Evolutionary conservation across 163 green algal species (phyloP).

Genomic region (Chlorella variabilis): DNA sequence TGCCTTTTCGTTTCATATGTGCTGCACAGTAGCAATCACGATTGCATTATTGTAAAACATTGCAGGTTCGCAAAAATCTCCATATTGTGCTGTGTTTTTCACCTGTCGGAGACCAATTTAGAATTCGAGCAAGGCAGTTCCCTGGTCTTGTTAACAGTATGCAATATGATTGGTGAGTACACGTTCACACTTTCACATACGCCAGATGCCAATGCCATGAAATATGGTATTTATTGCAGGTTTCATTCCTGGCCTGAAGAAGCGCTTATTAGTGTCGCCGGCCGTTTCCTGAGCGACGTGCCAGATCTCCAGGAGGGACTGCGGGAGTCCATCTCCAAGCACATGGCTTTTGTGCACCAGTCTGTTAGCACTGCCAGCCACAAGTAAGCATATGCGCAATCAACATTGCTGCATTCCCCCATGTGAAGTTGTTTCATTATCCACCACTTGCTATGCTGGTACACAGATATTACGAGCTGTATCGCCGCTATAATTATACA

Average conservation of each 20-base stretch:
- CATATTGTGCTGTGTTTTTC: constrained; percentile 95
- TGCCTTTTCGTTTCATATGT: neutral
- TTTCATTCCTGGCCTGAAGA: constrained; percentile 92
- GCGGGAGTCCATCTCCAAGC: constrained; percentile 78
- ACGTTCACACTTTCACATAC: too few species aligned
- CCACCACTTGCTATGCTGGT: too few species aligned
- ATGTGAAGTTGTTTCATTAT: too few species aligned
- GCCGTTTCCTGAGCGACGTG: constrained; percentile 75
- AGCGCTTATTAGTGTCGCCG: constrained; percentile 85
- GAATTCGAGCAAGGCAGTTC: constrained; percentile 87
- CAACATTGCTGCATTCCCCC: too few species aligned
- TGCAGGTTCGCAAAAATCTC: constrained; percentile 77
- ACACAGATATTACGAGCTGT: constrained; percentile 52
- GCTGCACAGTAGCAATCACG: too few species aligned
- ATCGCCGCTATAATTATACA: constrained; percentile 88
- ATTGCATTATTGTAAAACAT: too few species aligned
- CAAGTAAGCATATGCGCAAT: too few species aligned
- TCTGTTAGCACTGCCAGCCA: constrained; percentile 70
- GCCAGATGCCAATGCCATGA: too few species aligned
- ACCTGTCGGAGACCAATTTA: constrained; percentile 92
- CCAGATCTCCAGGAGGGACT: constrained; percentile 67
- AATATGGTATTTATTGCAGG: constrained; percentile 33
- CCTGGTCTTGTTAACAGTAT: constrained; percentile 90
- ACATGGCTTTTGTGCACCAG: constrained; percentile 91
- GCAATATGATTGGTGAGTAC: constrained; percentile 77